A percentile compares a stretch with the other conserved stretches of the same genome.
Evolutionary conservation across 306 rosid genomes (phyloP).

Genomic region (Lathyrus tuberosus): DNA sequence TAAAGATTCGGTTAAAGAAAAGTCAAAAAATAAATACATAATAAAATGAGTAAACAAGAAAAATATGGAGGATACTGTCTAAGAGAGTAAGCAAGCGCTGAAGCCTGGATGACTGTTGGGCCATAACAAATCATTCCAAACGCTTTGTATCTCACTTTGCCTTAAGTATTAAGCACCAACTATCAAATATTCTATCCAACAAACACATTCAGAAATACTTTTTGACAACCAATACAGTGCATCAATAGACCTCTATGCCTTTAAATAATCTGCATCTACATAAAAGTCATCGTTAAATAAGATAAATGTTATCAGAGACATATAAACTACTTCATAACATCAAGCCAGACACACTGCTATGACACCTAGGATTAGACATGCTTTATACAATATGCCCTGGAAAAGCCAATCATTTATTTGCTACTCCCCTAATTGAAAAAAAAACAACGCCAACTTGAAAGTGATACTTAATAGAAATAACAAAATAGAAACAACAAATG

Average conservation of each 20-base stretch:
- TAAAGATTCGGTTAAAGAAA: constrained; percentile 60
- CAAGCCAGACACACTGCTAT: constrained; percentile 32
- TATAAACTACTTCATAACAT: constrained; percentile 14
- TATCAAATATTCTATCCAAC: constrained; percentile 39
- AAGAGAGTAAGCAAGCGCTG: constrained; percentile 95
- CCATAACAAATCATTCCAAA: constrained; percentile 88
- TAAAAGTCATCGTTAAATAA: constrained; percentile 27
- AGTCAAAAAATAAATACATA: constrained; percentile 18
- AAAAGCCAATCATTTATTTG: constrained; percentile 22
- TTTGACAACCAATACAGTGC: constrained; percentile 30
- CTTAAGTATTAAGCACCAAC: constrained; percentile 27
- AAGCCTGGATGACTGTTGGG: constrained; percentile 97
- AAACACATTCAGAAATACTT: constrained; percentile 26
- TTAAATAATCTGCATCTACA: constrained; percentile 42
- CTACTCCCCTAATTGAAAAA: constrained; percentile 23
- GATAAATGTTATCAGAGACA: constrained; percentile 7
- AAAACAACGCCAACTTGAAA: constrained; percentile 14
- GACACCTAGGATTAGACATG: background rate
- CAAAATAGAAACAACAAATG: background rate
- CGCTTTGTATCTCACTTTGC: constrained; percentile 33
- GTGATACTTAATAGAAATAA: constrained; percentile 11
- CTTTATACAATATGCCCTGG: constrained; percentile 13
- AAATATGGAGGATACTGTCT: constrained; percentile 79
- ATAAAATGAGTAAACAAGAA: constrained; percentile 19
- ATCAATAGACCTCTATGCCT: constrained; percentile 12